Evolutionary conservation across 768 basidiomycete genomes (phyloP), one percentile per base, ranked within the genome.

Genomic region (Pleurotus platypus): DNA sequence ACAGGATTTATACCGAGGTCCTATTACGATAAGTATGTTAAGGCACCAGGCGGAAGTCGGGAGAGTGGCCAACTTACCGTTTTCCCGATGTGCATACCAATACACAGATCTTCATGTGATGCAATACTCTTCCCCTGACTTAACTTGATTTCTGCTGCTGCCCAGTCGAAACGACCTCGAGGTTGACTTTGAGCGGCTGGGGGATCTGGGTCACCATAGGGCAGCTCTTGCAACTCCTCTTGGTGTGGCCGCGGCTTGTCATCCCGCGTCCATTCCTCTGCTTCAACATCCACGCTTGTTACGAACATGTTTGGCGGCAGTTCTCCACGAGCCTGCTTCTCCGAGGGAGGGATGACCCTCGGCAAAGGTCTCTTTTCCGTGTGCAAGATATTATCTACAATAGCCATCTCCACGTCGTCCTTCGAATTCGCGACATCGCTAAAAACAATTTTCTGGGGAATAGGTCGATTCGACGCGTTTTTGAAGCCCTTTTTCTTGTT

Each of bases 401-500:
- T 8, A 90, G 62, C 48, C 70, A 63, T 18, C 78, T 80, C 6
- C 49, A 61, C 30, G 73, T 76, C 50, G 79, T 69, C 46, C 81
- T 78, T 63, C 87, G 83, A 30, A 87, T 61, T 9, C 87, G 68
- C 1, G 72, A 75, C 7, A 74, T 70, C 5, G 58, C 39, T 66
- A 59, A 88, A 88, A 15, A 82, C 70, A 56, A 89, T 86, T 68
- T 83, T 88, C 39, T 64, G 35, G 67, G 77, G 60, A 68, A 76
- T 50, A 53, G 76, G 66, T 39, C 70, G 48, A 13, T 69, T 61
- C 68, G 85, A 75, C 5, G 80, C 70, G 49, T 80, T 73, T 62
- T 78, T 84, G 69, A 86, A 89, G 16, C 83, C 84, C 57, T 81
- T 86, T 46, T 80, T 82, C 68, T 90, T 91, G 69, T 89, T 90